A percentile compares a stretch with the other conserved stretches of the same genome.
Evolutionary conservation across 140 eudicot genomes (phyloP).

Genomic region (Erigeron philadelphicus): DNA sequence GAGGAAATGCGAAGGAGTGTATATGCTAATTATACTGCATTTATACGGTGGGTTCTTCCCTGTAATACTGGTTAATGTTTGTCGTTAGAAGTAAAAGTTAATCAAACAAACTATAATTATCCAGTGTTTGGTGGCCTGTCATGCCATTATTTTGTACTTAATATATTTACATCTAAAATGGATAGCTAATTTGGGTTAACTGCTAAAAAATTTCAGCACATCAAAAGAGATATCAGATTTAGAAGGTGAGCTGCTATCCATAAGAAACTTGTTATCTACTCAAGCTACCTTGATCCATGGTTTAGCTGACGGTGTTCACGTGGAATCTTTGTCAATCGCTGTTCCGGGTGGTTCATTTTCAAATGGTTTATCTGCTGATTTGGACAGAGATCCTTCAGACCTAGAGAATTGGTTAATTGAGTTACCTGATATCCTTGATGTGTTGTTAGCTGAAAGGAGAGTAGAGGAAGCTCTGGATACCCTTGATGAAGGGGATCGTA

Average conservation of each 20-base stretch:
- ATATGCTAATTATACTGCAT: slow-evolving; percentile 92
- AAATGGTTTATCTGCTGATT: slow-evolving; percentile 40
- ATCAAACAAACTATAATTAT: background rate
- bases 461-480: slow-evolving; percentile 82
- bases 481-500: slow-evolving; percentile 82
- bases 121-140: background rate
- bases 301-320: slow-evolving; percentile 84
- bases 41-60: slow-evolving; percentile 71
- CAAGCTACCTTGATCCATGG: slow-evolving; percentile 87
- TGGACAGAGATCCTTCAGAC: slow-evolving; percentile 70
- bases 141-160: background rate
- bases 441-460: slow-evolving; percentile 92
- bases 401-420: slow-evolving; percentile 78
- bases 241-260: slow-evolving; percentile 94
- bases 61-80: background rate
- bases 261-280: slow-evolving; percentile 92
- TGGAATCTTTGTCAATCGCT: slow-evolving; percentile 52
- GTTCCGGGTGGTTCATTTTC: slow-evolving; percentile 48
- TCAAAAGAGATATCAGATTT: slow-evolving; percentile 99
- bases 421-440: slow-evolving; percentile 91
- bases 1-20: slow-evolving; percentile 99
- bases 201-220: slow-evolving; percentile 50
- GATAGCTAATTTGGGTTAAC: slow-evolving; percentile 17
- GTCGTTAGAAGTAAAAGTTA: background rate
- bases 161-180: background rate